Conservation (phyloP, 177 flowering plant genomes). For the Vitis hybrid region DNA sequence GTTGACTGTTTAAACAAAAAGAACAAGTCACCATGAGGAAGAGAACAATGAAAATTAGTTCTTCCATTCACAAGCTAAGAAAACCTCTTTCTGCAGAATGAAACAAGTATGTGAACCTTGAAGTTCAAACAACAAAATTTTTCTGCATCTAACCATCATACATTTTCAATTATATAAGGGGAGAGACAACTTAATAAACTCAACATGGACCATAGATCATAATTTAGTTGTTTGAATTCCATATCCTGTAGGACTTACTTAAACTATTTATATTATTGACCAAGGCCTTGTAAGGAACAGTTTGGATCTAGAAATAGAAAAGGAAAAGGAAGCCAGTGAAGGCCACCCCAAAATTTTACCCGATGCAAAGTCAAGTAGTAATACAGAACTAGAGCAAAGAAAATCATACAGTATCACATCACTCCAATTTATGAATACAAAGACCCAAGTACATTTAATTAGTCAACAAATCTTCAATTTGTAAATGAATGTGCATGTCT, state of each 20-base stretch:
- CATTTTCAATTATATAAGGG: no score
- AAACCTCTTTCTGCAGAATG: neutral
- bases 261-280: neutral
- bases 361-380: neutral
- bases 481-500: neutral
- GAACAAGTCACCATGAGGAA: neutral
- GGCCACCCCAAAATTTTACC: neutral
- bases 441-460: neutral
- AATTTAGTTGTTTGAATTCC: neutral
- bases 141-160: no score
- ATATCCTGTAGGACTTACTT: neutral
- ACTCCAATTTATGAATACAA: neutral
- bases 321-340: neutral
- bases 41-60: neutral
- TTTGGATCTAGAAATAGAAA: neutral
- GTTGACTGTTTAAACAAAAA: constrained; percentile 31
- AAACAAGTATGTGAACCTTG: neutral
- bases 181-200: no score
- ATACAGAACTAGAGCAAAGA: neutral
- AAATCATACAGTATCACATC: neutral
- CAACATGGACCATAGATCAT: neutral
- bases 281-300: neutral
- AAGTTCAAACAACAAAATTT: neutral
- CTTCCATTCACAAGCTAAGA: neutral
- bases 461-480: neutral